phyloP scores from a whole-genome alignment of 768 basidiomycete genomes.

The Mycena albidolilacea region DNA sequence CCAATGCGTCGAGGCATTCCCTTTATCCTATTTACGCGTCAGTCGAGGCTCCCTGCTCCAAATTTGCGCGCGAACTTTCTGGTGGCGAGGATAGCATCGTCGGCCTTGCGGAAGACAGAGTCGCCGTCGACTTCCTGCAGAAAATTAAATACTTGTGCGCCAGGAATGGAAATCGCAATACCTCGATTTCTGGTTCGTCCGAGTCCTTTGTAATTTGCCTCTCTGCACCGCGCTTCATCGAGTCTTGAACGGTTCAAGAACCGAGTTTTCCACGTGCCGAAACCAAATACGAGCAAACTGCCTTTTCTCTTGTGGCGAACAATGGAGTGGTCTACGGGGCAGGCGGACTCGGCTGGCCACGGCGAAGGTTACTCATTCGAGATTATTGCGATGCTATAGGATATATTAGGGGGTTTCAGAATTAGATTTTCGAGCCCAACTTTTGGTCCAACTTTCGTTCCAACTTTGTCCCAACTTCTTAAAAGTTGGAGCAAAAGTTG shows the following conservation, averaged over 20 bases:
- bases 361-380: too few species aligned
- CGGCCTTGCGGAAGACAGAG: constrained; percentile 70
- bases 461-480: too few species aligned
- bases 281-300: neutral
- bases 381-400: too few species aligned
- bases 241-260: constrained; percentile 3
- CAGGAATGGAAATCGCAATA: constrained; percentile 41
- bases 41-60: constrained; percentile 18
- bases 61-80: constrained; percentile 65
- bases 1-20: constrained; percentile 67
- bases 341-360: too few species aligned
- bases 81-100: constrained; percentile 66
- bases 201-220: constrained; percentile 76
- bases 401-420: too few species aligned
- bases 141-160: constrained; percentile 2
- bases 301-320: too few species aligned
- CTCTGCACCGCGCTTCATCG: constrained; percentile 85
- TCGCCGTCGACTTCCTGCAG: constrained; percentile 58
- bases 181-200: constrained; percentile 57
- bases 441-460: too few species aligned
- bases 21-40: constrained; percentile 66
- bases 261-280: constrained; percentile 3
- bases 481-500: too few species aligned
- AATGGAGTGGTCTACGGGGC: too few species aligned
- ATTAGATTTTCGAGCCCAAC: too few species aligned